Base-by-base conservation (phyloP, 2,329 filamentous ascomycete species). In the Fusarium compactum region DNA sequence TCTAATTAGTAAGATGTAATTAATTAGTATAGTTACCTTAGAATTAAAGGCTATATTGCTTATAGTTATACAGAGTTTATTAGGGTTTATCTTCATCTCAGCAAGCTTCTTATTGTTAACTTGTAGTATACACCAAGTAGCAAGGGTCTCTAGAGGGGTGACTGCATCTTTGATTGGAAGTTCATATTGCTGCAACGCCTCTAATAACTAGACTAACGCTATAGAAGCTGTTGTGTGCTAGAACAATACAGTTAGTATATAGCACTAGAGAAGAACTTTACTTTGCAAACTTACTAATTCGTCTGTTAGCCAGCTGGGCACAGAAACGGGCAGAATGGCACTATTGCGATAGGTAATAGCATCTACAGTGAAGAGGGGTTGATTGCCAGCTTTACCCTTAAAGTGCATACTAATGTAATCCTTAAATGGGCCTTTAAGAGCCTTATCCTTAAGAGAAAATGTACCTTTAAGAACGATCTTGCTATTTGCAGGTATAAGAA, bases 341-440 rank as follows among this genome's bases (percentile, higher is more conserved):
- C 22, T 11, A 1, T 58, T 41, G 2, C 55, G 25, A 34, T 58
- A 32, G 16, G 55, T 58, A 7, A 58, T 58, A 12, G 55, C 47
- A 15, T 58, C 24, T 1, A 58, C 55, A 4, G 55, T 58, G 14
- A 58, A 58, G 10, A 58, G 18, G 4, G 55, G 55, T 9, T 58
- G 55, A 14, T 54, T 22, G 2, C 55, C 22, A 9, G 27, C 16
- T 6, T 58, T 47, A 1, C 47, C 55, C 8, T 58, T 47, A 5
- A 58, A 58, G 9, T 54, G 40, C 5, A 58, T 20, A 6, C 47
- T 47, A 10, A 54, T 30, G 24, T 58, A 58, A 29, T 58, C 55
- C 18, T 58, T 47, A 58, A 58, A 58, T 14, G 55, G 47, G 3
- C 55, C 55, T n/a, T 58, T 47, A 25, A 41, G 30, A 32, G 55